Evolutionary conservation across 192 early-diverging fungal genomes (phyloP).

Genomic region (Kickxella alabastrina): DNA sequence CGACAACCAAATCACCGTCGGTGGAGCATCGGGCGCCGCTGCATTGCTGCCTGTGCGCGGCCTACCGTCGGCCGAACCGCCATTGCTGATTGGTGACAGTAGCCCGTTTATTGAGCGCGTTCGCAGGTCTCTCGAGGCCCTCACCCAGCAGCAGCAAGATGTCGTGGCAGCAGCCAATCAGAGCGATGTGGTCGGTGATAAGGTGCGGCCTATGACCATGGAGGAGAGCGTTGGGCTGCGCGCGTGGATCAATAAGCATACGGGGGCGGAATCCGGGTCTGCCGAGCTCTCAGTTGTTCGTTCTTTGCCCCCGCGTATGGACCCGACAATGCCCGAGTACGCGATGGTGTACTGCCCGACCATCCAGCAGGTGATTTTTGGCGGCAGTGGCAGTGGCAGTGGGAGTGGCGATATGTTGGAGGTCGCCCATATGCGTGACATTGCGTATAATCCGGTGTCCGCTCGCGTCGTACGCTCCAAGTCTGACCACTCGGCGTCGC

Average conservation of each 20-base stretch:
- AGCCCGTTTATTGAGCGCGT: slow-evolving; percentile 40
- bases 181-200: not conserved
- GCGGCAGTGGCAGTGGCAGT: too few species aligned
- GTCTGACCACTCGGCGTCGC: not conserved
- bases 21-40: slow-evolving; percentile 2
- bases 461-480: slow-evolving; percentile 20
- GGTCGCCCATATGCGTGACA: not conserved
- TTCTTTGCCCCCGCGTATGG: not conserved
- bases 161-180: slow-evolving; percentile 8
- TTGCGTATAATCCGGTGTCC: slow-evolving; percentile 1
- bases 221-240: slow-evolving; percentile 43
- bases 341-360: slow-evolving; percentile 49
- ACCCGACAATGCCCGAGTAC: slow-evolving; percentile 15
- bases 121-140: slow-evolving; percentile 25
- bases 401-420: slow-evolving; percentile 18
- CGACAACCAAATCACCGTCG: slow-evolving; percentile 26
- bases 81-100: slow-evolving; percentile 19
- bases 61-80: slow-evolving; percentile 24
- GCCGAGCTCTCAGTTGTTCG: slow-evolving; percentile 23
- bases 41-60: slow-evolving; percentile 6
- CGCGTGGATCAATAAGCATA: slow-evolving; percentile 39
- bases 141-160: slow-evolving; percentile 35
- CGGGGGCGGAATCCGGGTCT: not conserved
- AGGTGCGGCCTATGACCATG: slow-evolving; percentile 45
- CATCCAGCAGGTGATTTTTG: slow-evolving; percentile 48